Percentiles rank a stretch among this genome's conserved stretches.
These are phyloP conservation scores for Apiospora koreana DNA, from an alignment of 2,329 filamentous ascomycete genomes.

Conservation along the genomic window DNA sequence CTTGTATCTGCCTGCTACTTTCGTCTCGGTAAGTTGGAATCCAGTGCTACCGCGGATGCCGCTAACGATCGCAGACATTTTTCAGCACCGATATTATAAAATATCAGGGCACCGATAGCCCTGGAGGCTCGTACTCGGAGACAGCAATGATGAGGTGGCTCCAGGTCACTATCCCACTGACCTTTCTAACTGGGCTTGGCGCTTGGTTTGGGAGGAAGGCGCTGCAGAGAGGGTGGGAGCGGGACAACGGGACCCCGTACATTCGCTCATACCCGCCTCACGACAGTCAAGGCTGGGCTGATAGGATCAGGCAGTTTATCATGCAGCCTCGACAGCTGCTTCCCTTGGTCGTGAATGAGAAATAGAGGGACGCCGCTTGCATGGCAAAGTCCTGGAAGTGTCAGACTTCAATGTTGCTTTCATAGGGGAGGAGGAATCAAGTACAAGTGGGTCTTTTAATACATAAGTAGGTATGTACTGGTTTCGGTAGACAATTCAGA, in stretches of 20 bases:
- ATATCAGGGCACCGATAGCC: slow-evolving; percentile 14
- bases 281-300: not conserved
- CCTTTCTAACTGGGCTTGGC: slow-evolving; percentile 28
- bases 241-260: not conserved
- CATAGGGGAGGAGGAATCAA: not conserved
- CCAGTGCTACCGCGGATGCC: not conserved
- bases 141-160: slow-evolving; percentile 36
- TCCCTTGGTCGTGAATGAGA: not conserved
- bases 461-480: too few species aligned
- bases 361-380: not conserved
- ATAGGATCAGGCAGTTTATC: not conserved
- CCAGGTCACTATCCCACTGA: slow-evolving; percentile 39
- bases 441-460: too few species aligned
- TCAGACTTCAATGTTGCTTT: not conserved
- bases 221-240: not conserved
- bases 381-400: not conserved
- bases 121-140: slow-evolving; percentile 29
- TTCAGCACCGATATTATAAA: slow-evolving; percentile 29
- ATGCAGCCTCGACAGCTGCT: not conserved
- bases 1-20: slow-evolving; percentile 36
- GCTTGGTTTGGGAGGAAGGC: slow-evolving; percentile 3
- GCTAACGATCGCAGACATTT: slow-evolving; percentile 31
- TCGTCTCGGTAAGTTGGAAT: slow-evolving; percentile 32
- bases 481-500: not conserved
- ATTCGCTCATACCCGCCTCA: not conserved